These are phyloP conservation scores for Cryptococcus jaspeensis DNA, from an alignment of 1,284 basidiomycete species.

Conservation along the genomic window DNA sequence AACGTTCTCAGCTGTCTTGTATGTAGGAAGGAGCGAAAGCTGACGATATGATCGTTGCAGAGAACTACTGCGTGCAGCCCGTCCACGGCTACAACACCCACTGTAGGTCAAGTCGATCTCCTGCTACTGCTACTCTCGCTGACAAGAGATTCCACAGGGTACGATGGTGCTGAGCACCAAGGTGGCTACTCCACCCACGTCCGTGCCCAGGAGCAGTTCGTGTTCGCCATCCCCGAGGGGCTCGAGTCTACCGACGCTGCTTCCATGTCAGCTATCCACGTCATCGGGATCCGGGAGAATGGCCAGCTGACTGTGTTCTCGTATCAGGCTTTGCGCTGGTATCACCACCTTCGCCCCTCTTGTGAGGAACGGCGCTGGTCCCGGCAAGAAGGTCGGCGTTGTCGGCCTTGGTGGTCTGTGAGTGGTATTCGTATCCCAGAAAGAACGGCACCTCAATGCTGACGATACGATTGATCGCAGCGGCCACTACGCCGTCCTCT, in stretches of 20 bases:
- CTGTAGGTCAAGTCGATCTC: conserved; percentile 22
- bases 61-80: conserved; percentile 53
- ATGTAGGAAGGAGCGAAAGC: no score
- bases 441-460: neutral
- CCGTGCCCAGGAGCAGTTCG: conserved; percentile 65
- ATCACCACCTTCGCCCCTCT: conserved; percentile 69
- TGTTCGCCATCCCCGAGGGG: conserved; percentile 65
- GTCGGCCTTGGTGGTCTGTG: conserved; percentile 62
- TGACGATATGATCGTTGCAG: conserved; percentile 16
- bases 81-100: conserved; percentile 51
- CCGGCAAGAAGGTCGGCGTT: conserved; percentile 67
- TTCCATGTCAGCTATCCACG: no score
- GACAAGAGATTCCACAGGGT: conserved; percentile 6
- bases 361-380: conserved; percentile 61
- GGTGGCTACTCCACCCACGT: conserved; percentile 63
- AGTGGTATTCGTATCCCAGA: conserved; percentile 11
- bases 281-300: no score
- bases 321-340: conserved; percentile 57
- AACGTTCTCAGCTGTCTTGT: neutral
- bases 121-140: neutral
- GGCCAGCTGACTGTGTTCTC: neutral
- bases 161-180: conserved; percentile 34
- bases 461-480: conserved; percentile 4
- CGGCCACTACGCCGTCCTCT: conserved; percentile 60
- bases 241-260: conserved; percentile 59